Base-by-base conservation (phyloP, 2,329 filamentous ascomycete genomes). In the Ilyonectria robusta region DNA sequence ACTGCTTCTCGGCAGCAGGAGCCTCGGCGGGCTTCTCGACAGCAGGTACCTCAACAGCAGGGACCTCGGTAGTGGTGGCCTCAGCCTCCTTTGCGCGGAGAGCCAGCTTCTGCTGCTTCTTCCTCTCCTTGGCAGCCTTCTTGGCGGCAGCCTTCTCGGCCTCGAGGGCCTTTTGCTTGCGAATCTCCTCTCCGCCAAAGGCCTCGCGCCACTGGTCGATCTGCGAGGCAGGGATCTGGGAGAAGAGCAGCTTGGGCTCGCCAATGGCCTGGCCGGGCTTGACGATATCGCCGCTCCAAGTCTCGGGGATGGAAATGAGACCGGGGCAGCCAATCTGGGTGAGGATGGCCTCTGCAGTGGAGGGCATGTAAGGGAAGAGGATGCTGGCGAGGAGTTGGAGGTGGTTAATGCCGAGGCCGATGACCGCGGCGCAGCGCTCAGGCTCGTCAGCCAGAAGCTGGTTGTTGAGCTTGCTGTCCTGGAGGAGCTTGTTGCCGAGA, bases 361-460 rank as follows among this genome's bases (percentile, higher is more conserved):
- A 87, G 46, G 94, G 94, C 86, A 98, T 93, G 82, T 95, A 98
- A 0, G 95, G 95, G 59, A 90, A 89, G 63, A 95, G 88, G 48
- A 97, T 83, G 60, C 89, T 91, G 23, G 94, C 93, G 54, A 97
- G 87, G 35, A 98, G 90, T 77, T 95, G 90, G 60, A 95, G 90
- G 70, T 95, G 89, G 82, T 97, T 97, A 67, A 97, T 85, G 1
- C 92, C 93, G n/a, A 94, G 85, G 62, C 93, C 92, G 60, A 97
- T 86, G n/a, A 89, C 86, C 7, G 85, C 84, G 40, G 83, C 82
- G 66, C 86, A 88, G 40, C 86, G 85, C 56, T 85, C 85, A 0
- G 87, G 87, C 71, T 88, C 80, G 37, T 88, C 86, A 3, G 83
- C 81, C 23, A 89, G 79, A 46, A 88, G 84, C 68, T 84, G 83